Conservation (phyloP, 2,329 filamentous ascomycete species). For the Acephala macrosclerotiorum region DNA sequence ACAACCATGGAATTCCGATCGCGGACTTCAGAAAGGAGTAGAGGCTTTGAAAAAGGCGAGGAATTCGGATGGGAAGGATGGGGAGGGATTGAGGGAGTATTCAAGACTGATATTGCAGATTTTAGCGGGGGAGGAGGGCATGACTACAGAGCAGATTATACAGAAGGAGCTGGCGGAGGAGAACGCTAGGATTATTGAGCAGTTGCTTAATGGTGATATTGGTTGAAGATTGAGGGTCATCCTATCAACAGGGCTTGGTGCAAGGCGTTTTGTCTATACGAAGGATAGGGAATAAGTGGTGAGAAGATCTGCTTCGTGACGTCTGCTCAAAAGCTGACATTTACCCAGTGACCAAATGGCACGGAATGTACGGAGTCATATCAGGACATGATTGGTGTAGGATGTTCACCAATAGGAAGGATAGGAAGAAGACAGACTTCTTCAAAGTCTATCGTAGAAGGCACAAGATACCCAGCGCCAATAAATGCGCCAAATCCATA, state of each 20-base stretch:
- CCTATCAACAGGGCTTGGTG: background rate
- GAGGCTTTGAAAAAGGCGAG: slow-evolving; percentile 59
- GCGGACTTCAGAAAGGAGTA: slow-evolving; percentile 63
- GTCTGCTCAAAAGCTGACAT: background rate
- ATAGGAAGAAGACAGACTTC: slow-evolving; percentile 3
- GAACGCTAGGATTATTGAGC: slow-evolving; percentile 57
- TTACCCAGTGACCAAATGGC: background rate
- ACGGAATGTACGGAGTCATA: slow-evolving; percentile 2
- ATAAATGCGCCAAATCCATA: slow-evolving; percentile 15
- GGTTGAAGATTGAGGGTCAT: slow-evolving; percentile 9
- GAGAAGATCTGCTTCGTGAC: background rate
- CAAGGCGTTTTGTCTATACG: background rate
- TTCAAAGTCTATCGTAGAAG: background rate
- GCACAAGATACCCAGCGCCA: slow-evolving; percentile 19
- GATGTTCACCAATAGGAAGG: slow-evolving; percentile 7
- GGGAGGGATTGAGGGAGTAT: slow-evolving; percentile 67
- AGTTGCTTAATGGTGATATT: slow-evolving; percentile 55
- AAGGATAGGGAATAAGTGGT: slow-evolving; percentile 2
- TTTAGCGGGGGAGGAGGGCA: slow-evolving; percentile 45
- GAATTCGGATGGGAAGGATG: slow-evolving; percentile 58
- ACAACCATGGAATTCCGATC: slow-evolving; percentile 61
- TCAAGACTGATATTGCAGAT: slow-evolving; percentile 62
- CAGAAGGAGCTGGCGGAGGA: slow-evolving; percentile 53
- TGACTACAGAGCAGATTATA: slow-evolving; percentile 48
- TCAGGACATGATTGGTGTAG: slow-evolving; percentile 5